These are phyloP conservation scores for Bipolaris sorokiniana DNA, from an alignment of 2,329 filamentous ascomycete genomes.

Conservation along the genomic window DNA sequence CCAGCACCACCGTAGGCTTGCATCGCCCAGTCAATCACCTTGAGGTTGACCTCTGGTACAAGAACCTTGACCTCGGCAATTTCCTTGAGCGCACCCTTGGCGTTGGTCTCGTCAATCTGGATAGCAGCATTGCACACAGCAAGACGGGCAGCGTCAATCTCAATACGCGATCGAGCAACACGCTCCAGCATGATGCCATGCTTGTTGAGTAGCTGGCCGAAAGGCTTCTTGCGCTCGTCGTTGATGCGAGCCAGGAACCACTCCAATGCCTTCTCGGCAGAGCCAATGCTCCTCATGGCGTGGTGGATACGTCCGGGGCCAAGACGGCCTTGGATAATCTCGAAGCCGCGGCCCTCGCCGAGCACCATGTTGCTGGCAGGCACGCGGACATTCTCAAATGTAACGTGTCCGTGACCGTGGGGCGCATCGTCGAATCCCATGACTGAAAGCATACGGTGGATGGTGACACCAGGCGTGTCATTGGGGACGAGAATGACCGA, in stretches of 20 bases:
- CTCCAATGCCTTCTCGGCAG: slow-evolving; percentile 87
- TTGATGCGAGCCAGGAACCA: slow-evolving; percentile 96
- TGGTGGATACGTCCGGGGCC: slow-evolving; percentile 97
- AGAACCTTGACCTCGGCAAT: slow-evolving; percentile 96
- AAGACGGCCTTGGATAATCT: slow-evolving; percentile 96
- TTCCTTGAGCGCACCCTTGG: slow-evolving; percentile 88
- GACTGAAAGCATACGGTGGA: slow-evolving; percentile 90
- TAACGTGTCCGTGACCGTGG: slow-evolving; percentile 93
- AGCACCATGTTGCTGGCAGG: slow-evolving; percentile 84
- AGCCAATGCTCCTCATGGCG: slow-evolving; percentile 92
- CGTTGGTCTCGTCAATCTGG: slow-evolving; percentile 87
- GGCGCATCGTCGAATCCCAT: slow-evolving; percentile 99
- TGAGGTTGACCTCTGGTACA: slow-evolving; percentile 79
- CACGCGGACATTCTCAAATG: slow-evolving; percentile 87
- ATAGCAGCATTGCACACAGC: slow-evolving; percentile 93
- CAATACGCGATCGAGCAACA: slow-evolving; percentile 88
- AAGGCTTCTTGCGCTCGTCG: slow-evolving; percentile 87
- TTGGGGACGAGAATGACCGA: slow-evolving; percentile 90
- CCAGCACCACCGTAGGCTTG: slow-evolving; percentile 92
- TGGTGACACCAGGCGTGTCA: slow-evolving; percentile 81
- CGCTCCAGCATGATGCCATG: slow-evolving; percentile 96
- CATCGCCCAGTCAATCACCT: slow-evolving; percentile 91
- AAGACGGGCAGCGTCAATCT: slow-evolving; percentile 90
- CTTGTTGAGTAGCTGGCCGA: slow-evolving; percentile 83
- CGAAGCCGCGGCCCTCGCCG: slow-evolving; percentile 91